Conservation (phyloP, 192 early-diverging fungal species). For the Lunasporangiospora selenospora region DNA sequence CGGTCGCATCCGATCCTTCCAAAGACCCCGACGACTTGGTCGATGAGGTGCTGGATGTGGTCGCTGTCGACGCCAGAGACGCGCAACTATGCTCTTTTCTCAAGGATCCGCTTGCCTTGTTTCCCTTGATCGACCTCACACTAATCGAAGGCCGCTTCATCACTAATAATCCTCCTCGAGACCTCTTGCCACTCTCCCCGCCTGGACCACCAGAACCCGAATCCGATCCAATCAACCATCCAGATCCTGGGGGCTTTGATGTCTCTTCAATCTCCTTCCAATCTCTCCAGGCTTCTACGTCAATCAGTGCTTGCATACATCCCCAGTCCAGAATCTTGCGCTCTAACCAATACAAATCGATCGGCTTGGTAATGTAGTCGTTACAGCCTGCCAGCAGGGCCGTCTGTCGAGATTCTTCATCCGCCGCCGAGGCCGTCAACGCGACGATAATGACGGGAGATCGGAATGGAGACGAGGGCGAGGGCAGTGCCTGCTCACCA, state of each 20-base stretch:
- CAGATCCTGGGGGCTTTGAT: too few relatives aligned
- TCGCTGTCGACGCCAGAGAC: too few relatives aligned
- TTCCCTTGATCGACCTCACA: slow-evolving; percentile 29
- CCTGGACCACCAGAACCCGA: too few relatives aligned
- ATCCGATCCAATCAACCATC: too few relatives aligned
- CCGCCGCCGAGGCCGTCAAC: slow-evolving; percentile 67
- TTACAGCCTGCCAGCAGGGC: slow-evolving; percentile 89
- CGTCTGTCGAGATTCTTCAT: slow-evolving; percentile 54
- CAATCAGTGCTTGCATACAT: slow-evolving; percentile 91
- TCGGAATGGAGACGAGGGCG: slow-evolving; percentile 49
- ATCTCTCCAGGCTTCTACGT: slow-evolving; percentile 74
- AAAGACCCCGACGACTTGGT: too few relatives aligned
- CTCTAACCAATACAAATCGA: slow-evolving; percentile 82
- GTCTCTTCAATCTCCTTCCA: too few relatives aligned
- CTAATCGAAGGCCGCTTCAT: slow-evolving; percentile 41
- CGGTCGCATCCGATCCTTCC: too few relatives aligned
- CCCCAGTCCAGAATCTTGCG: slow-evolving; percentile 93
- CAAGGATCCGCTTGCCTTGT: too few relatives aligned
- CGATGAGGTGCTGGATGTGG: too few relatives aligned
- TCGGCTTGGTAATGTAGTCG: slow-evolving; percentile 90
- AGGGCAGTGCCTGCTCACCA: slow-evolving; percentile 7
- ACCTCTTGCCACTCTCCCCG: too few relatives aligned
- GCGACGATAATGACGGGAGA: slow-evolving; percentile 90
- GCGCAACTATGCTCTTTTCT: too few relatives aligned
- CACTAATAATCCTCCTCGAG: too few relatives aligned